Evolutionary conservation across 352 stramenopile species (phyloP), one percentile per base, ranked within the genome.

Genomic region (Globisporangium takayamanum): DNA sequence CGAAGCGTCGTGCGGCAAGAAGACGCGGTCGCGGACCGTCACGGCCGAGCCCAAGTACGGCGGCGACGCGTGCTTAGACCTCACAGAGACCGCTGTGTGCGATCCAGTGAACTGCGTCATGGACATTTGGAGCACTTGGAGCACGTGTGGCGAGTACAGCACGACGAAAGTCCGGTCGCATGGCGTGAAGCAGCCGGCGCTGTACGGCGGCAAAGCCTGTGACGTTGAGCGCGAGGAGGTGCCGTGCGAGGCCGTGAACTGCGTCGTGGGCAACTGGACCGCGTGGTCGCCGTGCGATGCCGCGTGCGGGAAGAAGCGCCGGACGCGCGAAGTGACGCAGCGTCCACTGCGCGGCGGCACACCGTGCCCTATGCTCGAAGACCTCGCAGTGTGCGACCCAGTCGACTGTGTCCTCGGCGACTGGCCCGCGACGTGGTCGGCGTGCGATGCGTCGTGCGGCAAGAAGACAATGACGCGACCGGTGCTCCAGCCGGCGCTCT

Each of bases 81-180:
- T 83, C 5, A 56, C 53, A 2, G 69, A 84, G 4, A 55, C 66
- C 0, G 62, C 57, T 1, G 18, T 26, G 2, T 88, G 78, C 39
- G 74, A 85, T 44, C 63, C 76, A 0, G 68, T 87, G 16, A 64
- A 81, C 57, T 88, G 78, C 20, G 62, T 73, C 41, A 69, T 80
- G 65, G 53, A 49, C 0, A 2, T 36, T 0, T 86, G 73, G 73
- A 63, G 62, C 0, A n/a, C 53, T 0, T 80, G 68, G 69, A 77
- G 64, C 10, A 50, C 55, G 8, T 82, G 73, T 55, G 65, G 66
- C 6, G 64, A 65, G 15, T 59, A 14, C 2, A 71, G 72, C 39
- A 51, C 37, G 18, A 69, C 48, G 6, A 77, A 68, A 22, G 55
- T 63, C 10, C 73, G 62, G 12, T 77, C 73, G 1, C 73, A 73